These are phyloP conservation scores for Forsythia viridissima DNA, from an alignment of 257 asterid species.

Conservation along the genomic window DNA sequence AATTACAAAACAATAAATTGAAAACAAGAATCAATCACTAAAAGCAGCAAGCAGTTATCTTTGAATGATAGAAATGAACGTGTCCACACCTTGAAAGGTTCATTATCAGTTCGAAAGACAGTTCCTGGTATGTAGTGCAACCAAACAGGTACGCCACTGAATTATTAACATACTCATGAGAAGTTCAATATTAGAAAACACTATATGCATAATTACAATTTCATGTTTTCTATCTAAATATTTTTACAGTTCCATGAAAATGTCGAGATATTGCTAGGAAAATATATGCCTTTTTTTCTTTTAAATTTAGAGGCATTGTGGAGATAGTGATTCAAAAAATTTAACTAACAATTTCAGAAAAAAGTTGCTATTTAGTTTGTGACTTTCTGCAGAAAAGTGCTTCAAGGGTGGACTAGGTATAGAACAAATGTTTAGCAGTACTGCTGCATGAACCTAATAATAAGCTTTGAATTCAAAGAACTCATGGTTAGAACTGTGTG, in stretches of 20 bases:
- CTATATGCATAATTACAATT: not conserved
- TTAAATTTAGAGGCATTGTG: not conserved
- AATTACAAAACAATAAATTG: not conserved
- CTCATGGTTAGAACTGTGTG: not conserved
- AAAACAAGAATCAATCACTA: not conserved
- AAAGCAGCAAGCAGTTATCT: not conserved
- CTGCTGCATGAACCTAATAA: not conserved
- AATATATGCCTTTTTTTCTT: not conserved
- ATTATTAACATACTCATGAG: conserved; percentile 25
- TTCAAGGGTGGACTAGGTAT: not conserved
- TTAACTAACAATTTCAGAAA: not conserved
- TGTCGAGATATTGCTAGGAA: not conserved
- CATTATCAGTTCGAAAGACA: conserved; percentile 83
- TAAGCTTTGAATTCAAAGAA: not conserved
- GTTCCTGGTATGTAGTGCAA: conserved; percentile 88
- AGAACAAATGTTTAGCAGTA: not conserved
- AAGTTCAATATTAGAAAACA: not conserved
- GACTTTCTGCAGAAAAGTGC: not conserved
- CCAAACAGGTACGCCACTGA: conserved; percentile 97
- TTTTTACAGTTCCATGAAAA: not conserved
- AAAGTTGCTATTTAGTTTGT: not conserved
- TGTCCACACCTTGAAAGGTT: conserved; percentile 69
- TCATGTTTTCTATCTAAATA: not conserved
- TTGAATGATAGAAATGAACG: not conserved
- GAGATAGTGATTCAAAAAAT: conserved; percentile 1